Conservation (phyloP, 108 stramenopile genomes). For the Mayamaea pseudoterrestris region DNA sequence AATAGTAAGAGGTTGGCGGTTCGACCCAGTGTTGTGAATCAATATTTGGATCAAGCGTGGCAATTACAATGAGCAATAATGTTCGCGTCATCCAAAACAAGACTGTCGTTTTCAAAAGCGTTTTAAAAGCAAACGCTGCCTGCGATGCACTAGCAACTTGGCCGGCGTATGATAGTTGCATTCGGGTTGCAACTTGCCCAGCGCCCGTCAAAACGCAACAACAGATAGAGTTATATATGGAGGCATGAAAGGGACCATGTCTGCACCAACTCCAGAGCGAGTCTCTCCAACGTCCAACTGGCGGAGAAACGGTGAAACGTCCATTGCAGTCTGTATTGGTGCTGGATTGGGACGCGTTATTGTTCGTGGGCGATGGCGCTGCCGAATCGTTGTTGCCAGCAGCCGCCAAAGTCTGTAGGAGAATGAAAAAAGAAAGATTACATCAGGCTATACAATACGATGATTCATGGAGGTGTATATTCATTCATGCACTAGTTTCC, state of each 20-base stretch:
- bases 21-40: conserved; percentile 1
- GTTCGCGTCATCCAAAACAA: neutral
- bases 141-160: neutral
- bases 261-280: neutral
- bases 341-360: neutral
- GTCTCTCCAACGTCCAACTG: conserved; percentile 6
- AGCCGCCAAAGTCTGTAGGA: neutral
- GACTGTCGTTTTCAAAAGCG: neutral
- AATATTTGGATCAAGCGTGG: conserved; percentile 1
- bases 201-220: conserved; percentile 1
- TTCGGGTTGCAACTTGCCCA: conserved; percentile 4
- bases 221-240: neutral
- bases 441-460: neutral
- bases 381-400: no score
- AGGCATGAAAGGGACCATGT: conserved; percentile 4
- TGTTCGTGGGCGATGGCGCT: neutral
- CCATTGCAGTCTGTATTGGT: neutral
- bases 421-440: conserved; percentile 1
- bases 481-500: neutral
- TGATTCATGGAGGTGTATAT: neutral
- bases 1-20: conserved; percentile 3
- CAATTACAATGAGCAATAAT: neutral
- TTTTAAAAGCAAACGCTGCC: neutral
- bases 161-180: conserved; percentile 1
- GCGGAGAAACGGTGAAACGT: neutral